A percentile compares a stretch with the other conserved stretches of the same genome.
Conservation (phyloP, 495 filamentous ascomycete genomes). For the Neurospora sp. region DNA sequence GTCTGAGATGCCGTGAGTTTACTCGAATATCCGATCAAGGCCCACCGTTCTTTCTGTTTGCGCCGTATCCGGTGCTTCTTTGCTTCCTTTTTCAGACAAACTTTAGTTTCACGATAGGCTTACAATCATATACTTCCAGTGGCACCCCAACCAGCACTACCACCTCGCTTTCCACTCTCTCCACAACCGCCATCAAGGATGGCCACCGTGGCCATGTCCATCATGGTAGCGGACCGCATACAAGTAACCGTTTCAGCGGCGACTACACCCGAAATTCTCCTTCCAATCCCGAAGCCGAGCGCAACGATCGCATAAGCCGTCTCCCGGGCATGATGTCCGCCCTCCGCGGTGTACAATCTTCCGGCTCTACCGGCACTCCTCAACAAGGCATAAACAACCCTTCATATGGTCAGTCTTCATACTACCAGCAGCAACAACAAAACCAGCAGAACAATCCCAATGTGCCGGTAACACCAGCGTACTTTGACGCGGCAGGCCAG, state of each 20-base stretch:
- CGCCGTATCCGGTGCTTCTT: background rate
- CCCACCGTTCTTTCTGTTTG: background rate
- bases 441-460: slow-evolving; percentile 17
- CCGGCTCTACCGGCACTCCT: slow-evolving; percentile 21
- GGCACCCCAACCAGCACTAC: slow-evolving; percentile 87
- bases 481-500: slow-evolving; percentile 62
- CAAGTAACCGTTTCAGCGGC: slow-evolving; percentile 29
- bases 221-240: slow-evolving; percentile 19
- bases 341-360: slow-evolving; percentile 32
- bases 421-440: slow-evolving; percentile 10
- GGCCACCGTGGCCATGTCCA: slow-evolving; percentile 68
- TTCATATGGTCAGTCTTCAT: background rate
- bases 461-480: slow-evolving; percentile 39
- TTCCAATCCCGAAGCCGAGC: slow-evolving; percentile 72
- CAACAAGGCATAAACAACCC: slow-evolving; percentile 10
- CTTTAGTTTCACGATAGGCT: slow-evolving; percentile 3
- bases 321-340: slow-evolving; percentile 74
- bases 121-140: slow-evolving; percentile 32
- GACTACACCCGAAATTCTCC: slow-evolving; percentile 51
- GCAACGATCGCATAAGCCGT: slow-evolving; percentile 86
- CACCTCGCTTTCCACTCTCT: slow-evolving; percentile 75
- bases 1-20: slow-evolving; percentile 77
- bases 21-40: background rate
- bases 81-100: background rate
- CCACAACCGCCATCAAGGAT: slow-evolving; percentile 89